Base-by-base conservation (phyloP, 306 rosid species). In the Malus asiatica region DNA sequence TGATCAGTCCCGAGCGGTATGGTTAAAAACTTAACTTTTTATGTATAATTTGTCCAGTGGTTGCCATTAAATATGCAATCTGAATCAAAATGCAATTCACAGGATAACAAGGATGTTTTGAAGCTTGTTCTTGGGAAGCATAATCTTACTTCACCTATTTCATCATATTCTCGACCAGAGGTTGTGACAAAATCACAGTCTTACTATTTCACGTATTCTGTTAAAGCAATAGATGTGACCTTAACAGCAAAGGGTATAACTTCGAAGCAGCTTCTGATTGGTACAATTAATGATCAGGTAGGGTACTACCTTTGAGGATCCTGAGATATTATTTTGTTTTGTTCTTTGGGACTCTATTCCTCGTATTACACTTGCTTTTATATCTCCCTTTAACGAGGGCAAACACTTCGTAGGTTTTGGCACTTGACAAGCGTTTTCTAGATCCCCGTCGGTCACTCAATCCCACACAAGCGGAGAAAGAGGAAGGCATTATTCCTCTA, bases 401-500 rank as follows among this genome's bases (percentile, higher is more conserved):
- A 16, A 71, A 60, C 42, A 30, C 76, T 76, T 45, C 66, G 72
- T 79, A 96, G 99, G 95, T 96, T 80, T 88, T 96, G 90, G 97
- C 98, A 29, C 91, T 96, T 79, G 99, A 96, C 79, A 96, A 95
- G 83, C 93, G 97, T 11, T 90, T 79, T 75, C 74, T 96, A 77
- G 99, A 96, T 84, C 99, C 98, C 63, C 89, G 98, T 15, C 88
- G 99, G 62, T 87, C 99, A 40, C 76, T 87, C 66, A 90, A 90
- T 68, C 98, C 99, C 64, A 71, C 97, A 63, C 93, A 79, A 83
- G 90, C 93, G 61, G 99, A 96, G 88, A 87, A 69, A 81, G 99
- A 96, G 87, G 99, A 96, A 84, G 99, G 99, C 78, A 86, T 96
- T 70, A 90, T 96, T 80, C 99, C 98, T 75, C 96, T 96, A 63